Evolutionary conservation across 208 protist genomes (phyloP).

Genomic region (Trypanosoma brucei): DNA sequence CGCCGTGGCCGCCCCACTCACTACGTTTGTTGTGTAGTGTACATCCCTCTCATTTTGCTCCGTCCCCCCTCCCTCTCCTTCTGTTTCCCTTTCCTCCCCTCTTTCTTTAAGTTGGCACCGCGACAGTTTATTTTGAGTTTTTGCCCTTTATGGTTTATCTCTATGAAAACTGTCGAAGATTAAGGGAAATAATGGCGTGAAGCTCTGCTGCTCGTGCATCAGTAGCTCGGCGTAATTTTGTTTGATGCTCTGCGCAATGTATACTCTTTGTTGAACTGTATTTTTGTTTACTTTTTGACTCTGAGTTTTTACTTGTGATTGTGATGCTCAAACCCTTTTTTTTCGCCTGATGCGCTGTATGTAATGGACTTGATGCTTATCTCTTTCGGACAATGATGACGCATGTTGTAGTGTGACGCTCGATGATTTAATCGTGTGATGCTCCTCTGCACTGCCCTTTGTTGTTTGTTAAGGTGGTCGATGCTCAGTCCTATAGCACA

Average conservation of each 20-base stretch:
- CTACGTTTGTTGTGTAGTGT: too few species aligned
- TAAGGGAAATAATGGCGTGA: constrained; percentile 24
- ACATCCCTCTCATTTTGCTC: too few species aligned
- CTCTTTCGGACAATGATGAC: too few species aligned
- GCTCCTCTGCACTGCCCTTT: not conserved
- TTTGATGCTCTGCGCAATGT: not conserved
- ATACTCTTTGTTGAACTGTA: too few species aligned
- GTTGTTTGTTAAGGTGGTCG: not conserved
- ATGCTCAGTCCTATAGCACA: not conserved
- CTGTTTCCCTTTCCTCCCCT: not conserved
- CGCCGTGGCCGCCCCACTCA: not conserved
- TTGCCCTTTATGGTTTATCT: constrained; percentile 21
- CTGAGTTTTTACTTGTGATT: too few species aligned
- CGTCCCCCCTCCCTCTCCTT: not conserved
- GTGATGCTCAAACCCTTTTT: too few species aligned
- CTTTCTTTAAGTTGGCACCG: not conserved
- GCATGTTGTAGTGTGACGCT: not conserved
- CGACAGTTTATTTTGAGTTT: constrained; percentile 27
- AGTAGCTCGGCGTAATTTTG: not conserved
- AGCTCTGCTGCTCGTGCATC: constrained; percentile 10
- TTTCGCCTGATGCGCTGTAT: constrained; percentile 19
- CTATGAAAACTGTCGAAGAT: constrained; percentile 13
- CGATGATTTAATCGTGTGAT: not conserved
- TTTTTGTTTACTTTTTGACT: too few species aligned
- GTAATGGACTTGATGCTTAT: too few species aligned